Base-by-base conservation (phyloP, 2,329 filamentous ascomycete species). In the Fusarium begoniae region DNA sequence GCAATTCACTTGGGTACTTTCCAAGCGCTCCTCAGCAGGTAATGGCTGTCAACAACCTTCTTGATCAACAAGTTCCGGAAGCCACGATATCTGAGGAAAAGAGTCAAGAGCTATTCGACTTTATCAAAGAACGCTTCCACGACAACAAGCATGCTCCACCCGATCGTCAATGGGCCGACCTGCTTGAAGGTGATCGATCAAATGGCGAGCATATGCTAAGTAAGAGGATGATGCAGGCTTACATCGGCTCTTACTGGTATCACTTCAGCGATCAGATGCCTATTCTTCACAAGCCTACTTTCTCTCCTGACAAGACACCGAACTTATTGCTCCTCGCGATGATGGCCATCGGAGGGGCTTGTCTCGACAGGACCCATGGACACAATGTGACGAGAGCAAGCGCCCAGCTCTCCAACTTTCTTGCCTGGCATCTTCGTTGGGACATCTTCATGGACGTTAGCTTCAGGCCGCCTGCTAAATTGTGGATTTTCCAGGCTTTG, bases 401-500 rank as follows among this genome's bases (percentile, higher is more conserved):
- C n/a, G 91, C 94, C 2, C 91, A 95, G 74, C 85, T 98, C 28
- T 94, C 95, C 30, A 96, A 95, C 80, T 98, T 98, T 78, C 84
- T 98, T 40, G 95, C 94, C 2, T 96, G 94, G 91, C 94, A 98
- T 83, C 85, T 98, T n/a, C 90, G 96, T 63, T 98, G 95, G 94
- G 94, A 97, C 81, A 93, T 98, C 43, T 98, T 98, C 80, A 96
- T 95, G 88, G 93, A 98, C 80, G 87, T 89, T 20, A 94, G 95
- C 82, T 98, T 97, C 83, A 88, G 94, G 24, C 95, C 96, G 3
- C 96, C 96, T 0, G 96, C 96, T 14, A 98, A 97, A 82, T 84
- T 99, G 13, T 99, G 96, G 96, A 90, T 98, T 1, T 98, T 98
- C 84, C 96, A 98, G 81, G 92, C 96, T 3, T 85, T 98, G 58